Base-by-base conservation (phyloP, 2,329 filamentous ascomycete genomes). In the Ampelomyces quisqualis region DNA sequence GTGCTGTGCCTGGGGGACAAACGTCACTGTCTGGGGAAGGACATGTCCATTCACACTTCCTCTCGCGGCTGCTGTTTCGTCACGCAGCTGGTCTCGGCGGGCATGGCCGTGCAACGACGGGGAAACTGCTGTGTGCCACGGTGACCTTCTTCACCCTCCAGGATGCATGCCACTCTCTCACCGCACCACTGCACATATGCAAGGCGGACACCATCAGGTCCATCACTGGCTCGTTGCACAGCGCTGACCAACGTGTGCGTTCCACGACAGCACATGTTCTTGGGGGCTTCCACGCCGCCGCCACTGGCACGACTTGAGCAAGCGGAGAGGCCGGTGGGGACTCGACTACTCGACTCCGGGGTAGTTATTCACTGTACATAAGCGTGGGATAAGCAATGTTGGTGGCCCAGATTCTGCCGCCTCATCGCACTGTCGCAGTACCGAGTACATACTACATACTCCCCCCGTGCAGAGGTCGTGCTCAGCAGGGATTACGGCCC, bases 221-320 rank as follows among this genome's bases (percentile, higher is more conserved):
- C 31, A 36, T 26, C 27, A 21, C 28, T 38, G 26, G 28, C 19
- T 8, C 27, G 15, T 20, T 7, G 22, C 28, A 32, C 43, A 15
- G 18, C 38, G 7, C 34, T 43, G 52, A 40, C 52, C 55, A 57
- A 49, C 51, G 27, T 28, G 23, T 17, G 47, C 23, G 49, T 59
- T 50, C 34, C 56, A 59, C 56, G 15, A 36, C 52, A 53, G 53
- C 28, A 38, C 14, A 38, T 38, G 20, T 17, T 22, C 27, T 31
- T 40, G 11, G 15, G 5, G 7, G 8, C 30, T 14, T 17, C 26
- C 33, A 43, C n/a, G n/a, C n/a, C n/a, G n/a, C n/a, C n/a, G n/a
- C n/a, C n/a, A n/a, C n/a, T n/a, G n/a, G n/a, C n/a, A n/a, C n/a
- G n/a, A n/a, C n/a, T n/a, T 40, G 33, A 40, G n/a, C 47, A 44